Percentiles rank a stretch among this genome's conserved stretches.
Conservation (phyloP, 768 basidiomycete genomes). For the Tricholoma bakamatsutake region DNA sequence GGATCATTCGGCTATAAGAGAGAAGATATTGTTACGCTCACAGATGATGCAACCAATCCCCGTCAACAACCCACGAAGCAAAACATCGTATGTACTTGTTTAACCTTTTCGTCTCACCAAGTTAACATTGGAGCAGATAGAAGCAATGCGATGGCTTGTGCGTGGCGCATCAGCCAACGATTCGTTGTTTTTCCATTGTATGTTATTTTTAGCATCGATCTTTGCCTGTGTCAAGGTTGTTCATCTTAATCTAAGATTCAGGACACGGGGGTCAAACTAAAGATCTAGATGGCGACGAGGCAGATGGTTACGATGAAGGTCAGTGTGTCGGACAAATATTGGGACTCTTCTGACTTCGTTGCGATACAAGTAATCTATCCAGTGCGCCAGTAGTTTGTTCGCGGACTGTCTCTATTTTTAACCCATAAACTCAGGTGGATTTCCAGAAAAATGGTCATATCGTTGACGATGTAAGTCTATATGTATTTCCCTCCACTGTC, state of each 20-base stretch:
- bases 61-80: slow-evolving; percentile 65
- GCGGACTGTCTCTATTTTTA: neutral
- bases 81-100: slow-evolving; percentile 61
- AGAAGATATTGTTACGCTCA: slow-evolving; percentile 83
- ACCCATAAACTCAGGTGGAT: slow-evolving; percentile 32
- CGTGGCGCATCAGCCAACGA: slow-evolving; percentile 73
- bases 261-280: slow-evolving; percentile 92
- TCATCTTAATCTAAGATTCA: slow-evolving; percentile 48
- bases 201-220: slow-evolving; percentile 13
- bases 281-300: slow-evolving; percentile 80
- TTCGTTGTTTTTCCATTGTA: slow-evolving; percentile 88
- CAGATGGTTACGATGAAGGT: slow-evolving; percentile 82
- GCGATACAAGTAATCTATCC: slow-evolving; percentile 73
- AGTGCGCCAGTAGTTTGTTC: slow-evolving; percentile 38
- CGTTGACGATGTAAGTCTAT: slow-evolving; percentile 72
- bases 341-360: neutral
- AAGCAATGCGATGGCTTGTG: slow-evolving; percentile 93
- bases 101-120: neutral
- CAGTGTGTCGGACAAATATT: slow-evolving; percentile 1
- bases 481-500: neutral
- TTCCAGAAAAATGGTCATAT: slow-evolving; percentile 64
- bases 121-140: slow-evolving; percentile 34
- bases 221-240: neutral
- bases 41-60: slow-evolving; percentile 63
- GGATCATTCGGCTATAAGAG: slow-evolving; percentile 59